Percentiles rank a stretch among this genome's conserved stretches.
Conservation (phyloP, 1,284 basidiomycete genomes). For the Cryptococcus hybrid region DNA sequence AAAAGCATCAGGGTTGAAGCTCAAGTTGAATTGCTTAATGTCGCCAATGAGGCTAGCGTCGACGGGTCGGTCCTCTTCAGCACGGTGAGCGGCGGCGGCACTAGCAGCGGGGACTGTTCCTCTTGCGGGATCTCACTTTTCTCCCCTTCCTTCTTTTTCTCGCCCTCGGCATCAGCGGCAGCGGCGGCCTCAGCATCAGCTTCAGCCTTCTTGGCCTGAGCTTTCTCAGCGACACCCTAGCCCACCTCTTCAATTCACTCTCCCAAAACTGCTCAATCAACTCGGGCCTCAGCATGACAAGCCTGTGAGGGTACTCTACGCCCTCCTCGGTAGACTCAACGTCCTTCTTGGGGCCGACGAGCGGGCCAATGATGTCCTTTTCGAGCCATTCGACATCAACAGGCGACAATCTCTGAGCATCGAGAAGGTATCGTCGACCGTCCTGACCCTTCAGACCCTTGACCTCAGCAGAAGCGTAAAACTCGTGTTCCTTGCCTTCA, state of each 20-base stretch:
- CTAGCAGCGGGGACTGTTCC: slow-evolving; percentile 38
- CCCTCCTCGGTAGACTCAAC: slow-evolving; percentile 15
- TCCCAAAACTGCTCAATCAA: slow-evolving; percentile 57
- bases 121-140: slow-evolving; percentile 46
- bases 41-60: slow-evolving; percentile 22
- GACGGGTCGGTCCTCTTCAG: slow-evolving; percentile 26
- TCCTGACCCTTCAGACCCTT: slow-evolving; percentile 59
- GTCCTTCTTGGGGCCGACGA: slow-evolving; percentile 27
- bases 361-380: slow-evolving; percentile 50
- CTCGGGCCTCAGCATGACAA: slow-evolving; percentile 59
- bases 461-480: slow-evolving; percentile 57
- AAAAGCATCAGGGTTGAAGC: slow-evolving; percentile 61
- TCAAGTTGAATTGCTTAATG: slow-evolving; percentile 53
- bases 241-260: slow-evolving; percentile 56
- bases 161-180: slow-evolving; percentile 10
- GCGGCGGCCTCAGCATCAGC: neutral
- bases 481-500: slow-evolving; percentile 51
- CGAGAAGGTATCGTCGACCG: slow-evolving; percentile 57
- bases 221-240: slow-evolving; percentile 50
- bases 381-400: slow-evolving; percentile 59
- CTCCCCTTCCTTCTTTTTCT: slow-evolving; percentile 14
- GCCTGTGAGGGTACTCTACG: slow-evolving; percentile 55
- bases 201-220: slow-evolving; percentile 10
- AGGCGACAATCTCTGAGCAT: slow-evolving; percentile 56
- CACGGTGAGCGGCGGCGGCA: slow-evolving; percentile 27